These are phyloP conservation scores for Pythium dissimile DNA, from an alignment of 352 stramenopile genomes.

Conservation along the genomic window DNA sequence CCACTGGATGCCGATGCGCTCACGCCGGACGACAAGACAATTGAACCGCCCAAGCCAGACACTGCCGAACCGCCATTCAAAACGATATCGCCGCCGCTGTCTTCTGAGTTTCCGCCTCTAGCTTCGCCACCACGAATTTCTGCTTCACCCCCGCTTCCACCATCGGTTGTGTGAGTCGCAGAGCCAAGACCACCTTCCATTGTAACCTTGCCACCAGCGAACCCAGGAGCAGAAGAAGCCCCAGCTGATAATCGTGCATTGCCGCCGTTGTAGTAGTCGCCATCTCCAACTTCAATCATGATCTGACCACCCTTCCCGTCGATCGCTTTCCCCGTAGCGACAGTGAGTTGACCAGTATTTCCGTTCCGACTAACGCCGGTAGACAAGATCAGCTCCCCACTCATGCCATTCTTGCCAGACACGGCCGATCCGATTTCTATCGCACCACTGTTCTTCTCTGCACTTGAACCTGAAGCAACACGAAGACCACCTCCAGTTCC, in stretches of 20 bases:
- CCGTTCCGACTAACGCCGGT: conserved; percentile 24
- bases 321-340: conserved; percentile 42
- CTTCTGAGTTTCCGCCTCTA: conserved; percentile 78
- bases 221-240: conserved; percentile 45
- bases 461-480: conserved; percentile 47
- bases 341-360: conserved; percentile 35
- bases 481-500: conserved; percentile 46
- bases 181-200: conserved; percentile 53
- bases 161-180: conserved; percentile 80
- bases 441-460: conserved; percentile 43
- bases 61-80: conserved; percentile 69
- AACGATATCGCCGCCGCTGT: conserved; percentile 86
- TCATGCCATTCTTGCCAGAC: conserved; percentile 51
- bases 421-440: conserved; percentile 48
- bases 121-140: conserved; percentile 83
- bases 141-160: conserved; percentile 87
- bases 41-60: conserved; percentile 61
- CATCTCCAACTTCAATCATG: conserved; percentile 45
- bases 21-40: conserved; percentile 42
- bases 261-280: conserved; percentile 56
- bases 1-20: conserved; percentile 57
- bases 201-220: conserved; percentile 43
- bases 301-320: conserved; percentile 65
- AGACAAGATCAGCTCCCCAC: conserved; percentile 42
- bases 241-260: conserved; percentile 61